Base-by-base conservation (phyloP, 2,329 filamentous ascomycete species). In the Fusarium ambrosium region DNA sequence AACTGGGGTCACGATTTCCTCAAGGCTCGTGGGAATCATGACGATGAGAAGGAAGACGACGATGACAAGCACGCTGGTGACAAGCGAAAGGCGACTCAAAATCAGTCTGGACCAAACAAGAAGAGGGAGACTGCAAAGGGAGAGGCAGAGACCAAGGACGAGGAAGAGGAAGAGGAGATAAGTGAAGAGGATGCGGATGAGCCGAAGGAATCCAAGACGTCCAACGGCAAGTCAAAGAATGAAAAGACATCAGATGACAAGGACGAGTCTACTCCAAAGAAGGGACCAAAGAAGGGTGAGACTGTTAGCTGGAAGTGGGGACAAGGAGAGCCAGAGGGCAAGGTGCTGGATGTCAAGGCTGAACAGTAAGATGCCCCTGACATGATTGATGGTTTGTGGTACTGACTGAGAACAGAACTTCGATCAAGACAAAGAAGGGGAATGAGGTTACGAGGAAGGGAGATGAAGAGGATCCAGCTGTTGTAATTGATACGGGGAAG, bases 1-100 rank as follows among this genome's bases (percentile, higher is more conserved):
- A 92, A 92, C 69, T 91, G 89, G 89, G 87, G 88, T 0, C 88
- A 90, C 72, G 88, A 90, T 79, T 80, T 85, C 22, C 80, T 88
- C 68, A 89, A 89, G 77, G 81, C 81, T 3, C 71, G 77, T 2
- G 73, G 72, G 2, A 73, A 74, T 1, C 32, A 74, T 41, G 39
- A 58, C 0, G 67, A 68, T 0, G 59, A 77, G 11, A 70, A 70
- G 2, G 71, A 68, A 16, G 64, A 69, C 1, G 67, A 78, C 3
- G 69, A 76, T 2, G 72, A 79, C 0, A 62, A 80, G 2, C 66
- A 78, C 2, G 64, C 65, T 2, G 70, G 70, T 2, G 64, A 76
- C 3, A 84, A 84, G 69, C 70, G 78, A 64, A 80, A 79, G 7
- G 70, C 71, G 0, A 67, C 70, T 0, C 71, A 77, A 48, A 77